These are phyloP conservation scores for Nakaseomyces sp. DNA, from an alignment of 1,139 yeast species.

Conservation along the genomic window DNA sequence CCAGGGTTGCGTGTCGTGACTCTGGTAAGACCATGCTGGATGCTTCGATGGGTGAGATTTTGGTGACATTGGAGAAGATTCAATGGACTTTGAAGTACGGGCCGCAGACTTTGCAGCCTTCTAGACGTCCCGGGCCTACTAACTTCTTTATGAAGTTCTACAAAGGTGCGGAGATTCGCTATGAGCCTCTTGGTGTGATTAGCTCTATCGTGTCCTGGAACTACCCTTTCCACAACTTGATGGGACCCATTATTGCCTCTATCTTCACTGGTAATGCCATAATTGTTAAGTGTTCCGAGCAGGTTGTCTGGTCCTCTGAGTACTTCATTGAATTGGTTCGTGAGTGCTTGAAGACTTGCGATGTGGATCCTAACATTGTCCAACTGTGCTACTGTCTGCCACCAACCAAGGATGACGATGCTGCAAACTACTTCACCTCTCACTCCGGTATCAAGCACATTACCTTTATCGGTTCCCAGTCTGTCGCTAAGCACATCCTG, in stretches of 20 bases:
- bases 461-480: conserved; percentile 91
- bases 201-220: conserved; percentile 94
- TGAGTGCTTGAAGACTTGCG: conserved; percentile 62
- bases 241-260: conserved; percentile 88
- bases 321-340: conserved; percentile 66
- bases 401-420: conserved; percentile 68
- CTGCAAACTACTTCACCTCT: conserved; percentile 66
- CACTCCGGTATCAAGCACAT: conserved; percentile 78
- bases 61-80: conserved; percentile 87
- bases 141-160: conserved; percentile 64
- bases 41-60: conserved; percentile 91
- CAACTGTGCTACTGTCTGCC: conserved; percentile 55
- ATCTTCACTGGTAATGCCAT: conserved; percentile 86
- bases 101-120: conserved; percentile 57
- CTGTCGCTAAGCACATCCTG: conserved; percentile 83
- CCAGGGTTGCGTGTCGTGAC: conserved; percentile 89
- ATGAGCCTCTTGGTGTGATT: conserved; percentile 86
- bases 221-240: conserved; percentile 84
- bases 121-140: conserved; percentile 79
- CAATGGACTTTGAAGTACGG: conserved; percentile 87
- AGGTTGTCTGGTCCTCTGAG: conserved; percentile 88
- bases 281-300: conserved; percentile 87
- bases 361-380: conserved; percentile 70
- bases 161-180: conserved; percentile 85
- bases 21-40: conserved; percentile 93